These are phyloP conservation scores for Endotrypanum monterogeii DNA, from an alignment of 208 protist species.

Conservation along the genomic window DNA sequence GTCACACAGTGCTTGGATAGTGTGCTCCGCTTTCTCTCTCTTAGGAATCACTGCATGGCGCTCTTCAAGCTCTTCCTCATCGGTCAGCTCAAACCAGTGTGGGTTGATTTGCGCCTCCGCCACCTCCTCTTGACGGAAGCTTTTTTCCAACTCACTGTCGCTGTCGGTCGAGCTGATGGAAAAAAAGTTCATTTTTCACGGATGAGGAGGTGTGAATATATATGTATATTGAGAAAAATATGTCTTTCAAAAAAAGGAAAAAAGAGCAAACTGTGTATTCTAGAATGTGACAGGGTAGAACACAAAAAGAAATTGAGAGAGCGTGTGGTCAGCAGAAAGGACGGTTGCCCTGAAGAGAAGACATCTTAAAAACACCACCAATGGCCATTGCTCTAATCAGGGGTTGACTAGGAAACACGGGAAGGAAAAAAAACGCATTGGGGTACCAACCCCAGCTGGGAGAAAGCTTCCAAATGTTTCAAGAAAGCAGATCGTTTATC, in stretches of 20 bases:
- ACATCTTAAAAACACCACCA: no score
- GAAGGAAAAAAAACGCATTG: not conserved
- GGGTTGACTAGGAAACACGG: no score
- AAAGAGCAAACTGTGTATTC: not conserved
- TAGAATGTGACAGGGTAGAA: not conserved
- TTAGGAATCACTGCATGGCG: slow-evolving; percentile 49
- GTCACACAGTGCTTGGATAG: slow-evolving; percentile 55
- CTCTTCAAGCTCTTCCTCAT: slow-evolving; percentile 77
- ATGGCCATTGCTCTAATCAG: not conserved
- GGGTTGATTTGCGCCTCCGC: slow-evolving; percentile 61
- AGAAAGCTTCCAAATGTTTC: no score
- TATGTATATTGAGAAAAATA: slow-evolving; percentile 11
- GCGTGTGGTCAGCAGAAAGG: not conserved
- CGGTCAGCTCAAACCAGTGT: slow-evolving; percentile 77
- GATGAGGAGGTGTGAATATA: not conserved
- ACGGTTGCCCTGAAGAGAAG: not conserved
- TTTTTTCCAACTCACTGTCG: slow-evolving; percentile 54
- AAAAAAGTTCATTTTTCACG: slow-evolving; percentile 35
- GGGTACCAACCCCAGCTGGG: not conserved
- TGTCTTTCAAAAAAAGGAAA: not conserved
- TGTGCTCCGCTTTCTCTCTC: slow-evolving; percentile 55
- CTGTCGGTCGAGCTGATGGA: slow-evolving; percentile 54
- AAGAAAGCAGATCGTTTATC: not conserved
- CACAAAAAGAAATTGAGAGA: not conserved
- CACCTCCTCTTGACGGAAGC: slow-evolving; percentile 46